Base-by-base conservation (phyloP, 192 early-diverging fungal genomes). In the Entomortierella lignicola region DNA sequence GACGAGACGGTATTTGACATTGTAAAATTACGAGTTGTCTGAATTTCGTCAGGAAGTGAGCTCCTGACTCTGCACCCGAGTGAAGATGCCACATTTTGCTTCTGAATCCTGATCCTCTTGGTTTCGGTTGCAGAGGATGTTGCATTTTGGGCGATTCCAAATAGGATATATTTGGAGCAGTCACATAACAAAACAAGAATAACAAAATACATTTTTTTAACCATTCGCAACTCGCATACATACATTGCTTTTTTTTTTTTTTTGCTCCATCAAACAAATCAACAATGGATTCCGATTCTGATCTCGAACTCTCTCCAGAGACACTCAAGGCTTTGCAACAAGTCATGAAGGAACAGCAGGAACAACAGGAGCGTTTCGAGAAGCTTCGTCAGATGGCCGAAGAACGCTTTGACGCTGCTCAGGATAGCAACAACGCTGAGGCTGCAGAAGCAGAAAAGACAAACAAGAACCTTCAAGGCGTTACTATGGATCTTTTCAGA, bases 331-430 rank as follows among this genome's bases (percentile, higher is more conserved):
- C 84, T 12, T 85, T 94, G 31, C 88, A 89, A 63, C 75, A 88
- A 23, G 91, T 93, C 67, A 85, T 92, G 57, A 58, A 51, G 11
- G 92, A 93, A 69, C 90, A 93, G 82, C 64, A 89, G 60, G 89
- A 88, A 44, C 69, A 82, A 55, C 86, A 92, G 39, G 85, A 87
- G 8, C 81, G 81, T 55, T 91, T 93, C 56, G 92, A 90, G 23
- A 61, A 83, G 66, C 82, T 94, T 27, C 81, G 87, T 39, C 77
- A 82, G 55, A 61, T 81, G 60, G 84, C 80, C 10, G 85, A 90
- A 58, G 81, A 81, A 26, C 80, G 70, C 21, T 87, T 85, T 67
- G 66, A 81, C 37, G 74, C 59, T 7, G 82, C 65, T 32, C 82
- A 89, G 54, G 66, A 73, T 13, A 71, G 66, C 30, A 74, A 63